These are phyloP conservation scores for Gyrodon lividus DNA, from an alignment of 768 basidiomycete species.

Conservation along the genomic window DNA sequence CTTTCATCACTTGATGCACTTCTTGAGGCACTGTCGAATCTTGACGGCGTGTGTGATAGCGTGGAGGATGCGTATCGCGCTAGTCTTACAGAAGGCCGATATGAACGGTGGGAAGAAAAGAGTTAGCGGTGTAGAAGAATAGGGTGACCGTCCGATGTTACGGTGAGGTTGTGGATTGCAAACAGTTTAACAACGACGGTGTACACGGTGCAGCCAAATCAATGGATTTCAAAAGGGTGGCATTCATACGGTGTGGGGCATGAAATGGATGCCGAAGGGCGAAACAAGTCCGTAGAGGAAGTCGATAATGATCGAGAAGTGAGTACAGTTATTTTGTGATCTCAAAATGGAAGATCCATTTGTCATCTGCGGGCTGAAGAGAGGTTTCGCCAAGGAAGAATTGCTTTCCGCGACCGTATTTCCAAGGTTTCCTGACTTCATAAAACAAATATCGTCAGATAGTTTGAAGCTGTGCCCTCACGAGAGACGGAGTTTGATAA, in stretches of 20 bases:
- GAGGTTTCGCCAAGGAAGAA: slow-evolving; percentile 20
- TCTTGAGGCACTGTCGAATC: slow-evolving; percentile 68
- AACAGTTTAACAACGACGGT: slow-evolving; percentile 2
- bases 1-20: slow-evolving; percentile 85
- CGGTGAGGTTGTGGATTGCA: not conserved
- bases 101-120: slow-evolving; percentile 70
- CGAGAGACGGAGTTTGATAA: not conserved
- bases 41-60: slow-evolving; percentile 72
- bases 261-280: not conserved
- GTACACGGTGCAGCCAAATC: not conserved
- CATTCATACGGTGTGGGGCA: no score
- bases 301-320: not conserved
- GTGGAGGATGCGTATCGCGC: slow-evolving; percentile 67
- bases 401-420: slow-evolving; percentile 27
- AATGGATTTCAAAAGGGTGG: slow-evolving; percentile 1
- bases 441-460: slow-evolving; percentile 6
- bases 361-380: slow-evolving; percentile 24
- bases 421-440: slow-evolving; percentile 26
- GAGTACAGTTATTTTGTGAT: not conserved
- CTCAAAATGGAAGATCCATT: slow-evolving; percentile 27
- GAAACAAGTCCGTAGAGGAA: not conserved
- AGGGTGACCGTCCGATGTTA: not conserved
- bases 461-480: no score
- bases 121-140: slow-evolving; percentile 36
- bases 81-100: slow-evolving; percentile 53